These are phyloP conservation scores for Choiromyces venosus DNA, from an alignment of 495 filamentous ascomycete species.

Conservation along the genomic window DNA sequence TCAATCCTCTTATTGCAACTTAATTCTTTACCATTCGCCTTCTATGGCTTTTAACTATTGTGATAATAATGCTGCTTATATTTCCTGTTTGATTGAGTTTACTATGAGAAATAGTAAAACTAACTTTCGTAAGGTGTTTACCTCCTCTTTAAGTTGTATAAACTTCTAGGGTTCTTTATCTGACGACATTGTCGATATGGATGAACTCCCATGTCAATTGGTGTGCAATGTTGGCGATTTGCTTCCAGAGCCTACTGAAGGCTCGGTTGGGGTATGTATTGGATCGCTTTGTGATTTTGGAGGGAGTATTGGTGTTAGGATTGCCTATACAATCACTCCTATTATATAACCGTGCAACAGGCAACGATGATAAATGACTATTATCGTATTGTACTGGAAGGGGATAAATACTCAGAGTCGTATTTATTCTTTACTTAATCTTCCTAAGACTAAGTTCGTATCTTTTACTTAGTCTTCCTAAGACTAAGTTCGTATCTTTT, in stretches of 20 bases:
- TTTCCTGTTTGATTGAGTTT: background rate
- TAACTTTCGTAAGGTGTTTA: background rate
- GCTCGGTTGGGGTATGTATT: background rate
- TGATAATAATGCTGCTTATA: background rate
- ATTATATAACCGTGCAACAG: too few species aligned
- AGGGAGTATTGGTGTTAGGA: too few species aligned
- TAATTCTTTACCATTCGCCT: too few species aligned
- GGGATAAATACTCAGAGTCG: too few species aligned
- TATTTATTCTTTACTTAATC: too few species aligned
- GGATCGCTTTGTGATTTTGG: slow-evolving; percentile 9
- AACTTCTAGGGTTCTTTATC: background rate
- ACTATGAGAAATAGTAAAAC: background rate
- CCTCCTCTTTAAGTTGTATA: background rate
- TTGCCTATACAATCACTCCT: too few species aligned
- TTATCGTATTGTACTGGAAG: too few species aligned
- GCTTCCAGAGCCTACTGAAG: slow-evolving; percentile 4
- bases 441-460: too few species aligned
- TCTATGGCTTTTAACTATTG: background rate
- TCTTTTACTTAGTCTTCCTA: too few species aligned
- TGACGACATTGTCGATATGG: background rate
- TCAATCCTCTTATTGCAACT: too few species aligned
- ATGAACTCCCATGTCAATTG: background rate
- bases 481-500: too few species aligned
- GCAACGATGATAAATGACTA: too few species aligned
- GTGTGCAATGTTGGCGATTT: background rate